Base-by-base conservation (phyloP, 768 basidiomycete species). In the Sarcomyxa edulis region DNA sequence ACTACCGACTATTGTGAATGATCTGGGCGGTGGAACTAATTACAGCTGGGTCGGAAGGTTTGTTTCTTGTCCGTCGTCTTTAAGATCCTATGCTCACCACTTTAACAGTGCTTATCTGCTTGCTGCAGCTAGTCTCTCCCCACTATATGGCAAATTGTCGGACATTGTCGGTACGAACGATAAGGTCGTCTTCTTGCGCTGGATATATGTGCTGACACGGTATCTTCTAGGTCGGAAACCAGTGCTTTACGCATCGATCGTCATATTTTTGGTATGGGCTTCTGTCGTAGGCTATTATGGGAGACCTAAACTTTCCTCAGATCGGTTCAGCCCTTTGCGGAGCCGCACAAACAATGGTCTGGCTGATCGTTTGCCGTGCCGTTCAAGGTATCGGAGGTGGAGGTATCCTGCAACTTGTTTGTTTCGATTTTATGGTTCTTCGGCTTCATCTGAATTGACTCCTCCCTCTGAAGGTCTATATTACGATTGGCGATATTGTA, bases 301-400 rank as follows among this genome's bases (percentile, higher is more conserved):
- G n/a, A n/a, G n/a, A n/a, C n/a, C 22, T 37, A 8, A 45, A 19
- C 34, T 30, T 32, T 20, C 18, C 16, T 14, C 47, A 85, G 84
- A 59, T 88, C 46, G 86, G 84, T 15, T 87, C 84, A 5, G 86
- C 85, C 2, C 61, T 91, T 38, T 90, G 85, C 48, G 88, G 88
- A 10, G 82, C 85, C 1, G 86, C 89, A 0, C 82, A 91, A 54
- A 78, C 38, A 39, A 82, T 91, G 75, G 71, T 64, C 2, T 87
- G 84, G 89, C 62, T 93, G 12, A 78, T 89, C 23, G 67, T 84
- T 1, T 74, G 73, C 29, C 75, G 89, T 47, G 88, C 85, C 2
- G 64, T 93, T 3, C 89, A 91, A 54, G 89, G 89, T 7, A 78
- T 91, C 21, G 89, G 89, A 18, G 86, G 85, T 6, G 86, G 85